A percentile compares a stretch with the other conserved stretches of the same genome.
Evolutionary conservation across 257 asterid genomes (phyloP).

Genomic region (Sherardia arvensis): DNA sequence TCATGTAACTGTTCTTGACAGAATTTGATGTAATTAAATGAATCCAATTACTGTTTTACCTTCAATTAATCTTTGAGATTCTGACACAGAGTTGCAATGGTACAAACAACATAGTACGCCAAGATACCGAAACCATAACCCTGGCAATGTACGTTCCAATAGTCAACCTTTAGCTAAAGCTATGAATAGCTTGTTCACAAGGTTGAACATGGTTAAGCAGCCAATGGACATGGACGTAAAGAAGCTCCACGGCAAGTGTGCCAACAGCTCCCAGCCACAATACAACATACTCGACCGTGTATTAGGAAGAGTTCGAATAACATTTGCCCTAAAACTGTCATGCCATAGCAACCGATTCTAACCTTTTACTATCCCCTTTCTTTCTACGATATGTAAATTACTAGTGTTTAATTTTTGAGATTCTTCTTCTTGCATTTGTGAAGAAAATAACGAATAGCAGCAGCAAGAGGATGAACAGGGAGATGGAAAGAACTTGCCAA

Average conservation of each 20-base stretch:
- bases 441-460: constrained; percentile 33
- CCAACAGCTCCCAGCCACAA: not conserved
- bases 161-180: not conserved
- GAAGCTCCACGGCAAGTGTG: not conserved
- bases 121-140: not conserved
- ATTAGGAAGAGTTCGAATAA: not conserved
- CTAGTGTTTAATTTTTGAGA: constrained; percentile 39
- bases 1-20: too few species aligned
- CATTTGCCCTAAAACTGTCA: not conserved
- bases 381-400: not conserved
- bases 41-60: too few species aligned
- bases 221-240: not conserved
- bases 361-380: not conserved
- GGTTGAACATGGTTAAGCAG: not conserved
- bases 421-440: constrained; percentile 60
- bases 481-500: constrained; percentile 34
- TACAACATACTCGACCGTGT: not conserved
- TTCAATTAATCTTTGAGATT: too few species aligned
- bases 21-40: too few species aligned
- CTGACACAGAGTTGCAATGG: too few species aligned
- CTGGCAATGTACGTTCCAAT: not conserved
- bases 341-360: not conserved
- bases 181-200: not conserved
- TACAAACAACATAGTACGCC: too few species aligned
- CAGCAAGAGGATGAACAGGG: constrained; percentile 28